Evolutionary conservation across 192 early-diverging fungal genomes (phyloP).

Genomic region (Mortierella hygrophila): DNA sequence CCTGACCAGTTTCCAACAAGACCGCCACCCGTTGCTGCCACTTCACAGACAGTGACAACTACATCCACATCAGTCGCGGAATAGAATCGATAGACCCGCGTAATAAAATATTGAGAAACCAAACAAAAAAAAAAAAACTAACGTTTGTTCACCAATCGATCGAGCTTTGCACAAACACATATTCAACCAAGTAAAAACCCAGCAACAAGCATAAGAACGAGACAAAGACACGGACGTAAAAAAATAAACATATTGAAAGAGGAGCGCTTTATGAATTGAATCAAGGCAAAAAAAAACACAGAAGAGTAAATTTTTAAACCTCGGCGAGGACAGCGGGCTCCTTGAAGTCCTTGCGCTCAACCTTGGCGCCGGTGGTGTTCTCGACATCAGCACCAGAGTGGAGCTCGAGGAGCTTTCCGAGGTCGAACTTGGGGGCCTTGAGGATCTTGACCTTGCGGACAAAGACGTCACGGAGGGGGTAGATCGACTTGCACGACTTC

Average conservation of each 20-base stretch:
- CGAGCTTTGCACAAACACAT: too few species aligned
- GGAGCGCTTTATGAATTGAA: background rate
- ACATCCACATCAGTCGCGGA: too few species aligned
- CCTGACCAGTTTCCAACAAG: too few species aligned
- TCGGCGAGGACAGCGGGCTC: conserved; percentile 78
- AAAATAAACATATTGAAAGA: background rate
- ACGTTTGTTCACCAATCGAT: too few species aligned
- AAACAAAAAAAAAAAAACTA: too few species aligned
- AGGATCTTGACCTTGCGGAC: conserved; percentile 99
- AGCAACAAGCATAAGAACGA: background rate
- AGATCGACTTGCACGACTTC: conserved; percentile 98
- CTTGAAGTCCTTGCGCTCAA: conserved; percentile 88
- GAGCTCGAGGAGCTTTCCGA: conserved; percentile 96
- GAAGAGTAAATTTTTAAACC: conserved; percentile 32
- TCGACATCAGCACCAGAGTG: conserved; percentile 85
- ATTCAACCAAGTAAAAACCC: background rate
- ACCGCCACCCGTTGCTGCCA: background rate
- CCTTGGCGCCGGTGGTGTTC: conserved; percentile 81
- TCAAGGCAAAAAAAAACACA: background rate
- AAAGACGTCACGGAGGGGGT: conserved; percentile 97
- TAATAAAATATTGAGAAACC: too few species aligned
- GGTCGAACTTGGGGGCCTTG: conserved; percentile 97
- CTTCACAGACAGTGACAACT: too few species aligned
- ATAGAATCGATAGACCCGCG: too few species aligned
- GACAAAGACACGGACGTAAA: background rate